Base-by-base conservation (phyloP, 805 yeast species). In the Kodamaea nitidulidarum region DNA sequence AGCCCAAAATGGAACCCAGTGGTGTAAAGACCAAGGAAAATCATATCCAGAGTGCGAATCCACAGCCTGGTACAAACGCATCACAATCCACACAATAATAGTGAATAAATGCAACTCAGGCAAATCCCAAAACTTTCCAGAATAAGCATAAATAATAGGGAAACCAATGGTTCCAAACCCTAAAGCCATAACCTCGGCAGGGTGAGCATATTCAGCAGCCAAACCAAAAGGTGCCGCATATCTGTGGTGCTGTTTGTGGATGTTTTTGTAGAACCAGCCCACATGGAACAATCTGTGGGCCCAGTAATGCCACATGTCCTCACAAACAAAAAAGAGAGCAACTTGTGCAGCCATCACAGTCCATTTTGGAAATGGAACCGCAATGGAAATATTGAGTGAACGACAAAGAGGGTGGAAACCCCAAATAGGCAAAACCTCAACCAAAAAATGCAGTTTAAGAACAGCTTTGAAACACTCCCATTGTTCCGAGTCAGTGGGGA, bases 161-260 rank as follows among this genome's bases (percentile, higher is more conserved):
- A 76, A 71, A 14, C 81, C 80, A 34, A 76, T 80, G 3, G 82
- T 76, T 32, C 82, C 82, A 26, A 75, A 65, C 1, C 82, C 82
- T 38, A 76, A 62, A 21, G 74, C 65, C 63, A 71, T 69, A 25
- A 76, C 80, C 57, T 76, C 82, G 21, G 71, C 57, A 2, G 82
- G 82, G 44, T 76, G 82, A 14, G 81, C 81, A 46, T 76, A 76
- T 45, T 76, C 82, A 4, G 82, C 82, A 21, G 81, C 64, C 42
- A 76, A 63, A 2, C 82, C 82, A 55, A 76, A 76, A 4, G 82
- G 82, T 9, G 82, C 81, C 14, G 81, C 79, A 47, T 76, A 76
- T 48, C 75, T 61, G 51, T 76, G 82, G 55, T 76, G 82, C 51
- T 74, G 80, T 55, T 76, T 76, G 52, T 76, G 82, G 43, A 76